Evolutionary conservation across 78 protist genomes (phyloP).

Genomic region (slime mould (Dictyostelium discoideum)): DNA sequence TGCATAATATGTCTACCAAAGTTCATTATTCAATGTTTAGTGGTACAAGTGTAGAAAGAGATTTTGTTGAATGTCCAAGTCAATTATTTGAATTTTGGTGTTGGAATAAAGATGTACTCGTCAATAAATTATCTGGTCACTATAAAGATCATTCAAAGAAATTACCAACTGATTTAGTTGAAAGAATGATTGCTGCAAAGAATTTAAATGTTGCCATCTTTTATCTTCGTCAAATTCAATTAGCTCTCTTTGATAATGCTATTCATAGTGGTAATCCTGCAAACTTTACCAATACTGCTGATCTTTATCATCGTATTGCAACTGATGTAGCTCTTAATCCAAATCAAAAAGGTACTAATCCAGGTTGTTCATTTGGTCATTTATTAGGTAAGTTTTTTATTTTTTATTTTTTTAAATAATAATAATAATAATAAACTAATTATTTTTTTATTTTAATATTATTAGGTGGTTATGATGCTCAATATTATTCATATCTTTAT

Average conservation of each 20-base stretch:
- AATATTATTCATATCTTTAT: conserved; percentile 90
- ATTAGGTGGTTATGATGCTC: conserved; percentile 87
- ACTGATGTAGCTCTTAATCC: conserved; percentile 11
- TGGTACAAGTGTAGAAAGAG: conserved; percentile 82
- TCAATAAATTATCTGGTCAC: conserved; percentile 52
- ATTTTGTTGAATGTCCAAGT: conserved; percentile 83
- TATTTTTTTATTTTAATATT: too few relatives aligned
- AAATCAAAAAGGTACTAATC: conserved; percentile 65
- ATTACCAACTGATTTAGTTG: background rate
- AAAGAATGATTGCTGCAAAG: conserved; percentile 2
- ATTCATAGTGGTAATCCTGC: conserved; percentile 8
- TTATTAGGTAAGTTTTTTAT: background rate
- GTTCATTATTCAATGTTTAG: conserved; percentile 47
- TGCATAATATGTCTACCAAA: conserved; percentile 42
- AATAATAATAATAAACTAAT: background rate
- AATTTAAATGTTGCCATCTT: conserved; percentile 14
- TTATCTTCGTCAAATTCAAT: conserved; percentile 48
- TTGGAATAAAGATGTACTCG: conserved; percentile 79
- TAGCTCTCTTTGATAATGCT: conserved; percentile 22
- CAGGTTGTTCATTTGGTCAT: conserved; percentile 80
- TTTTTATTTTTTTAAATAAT: background rate
- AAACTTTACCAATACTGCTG: background rate
- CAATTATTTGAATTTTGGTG: conserved; percentile 88
- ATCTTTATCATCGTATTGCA: background rate
- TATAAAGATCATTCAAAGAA: conserved; percentile 29